phyloP scores from a whole-genome alignment of 345 rosid genomes.

The Eucalyptus lansdowneana region DNA sequence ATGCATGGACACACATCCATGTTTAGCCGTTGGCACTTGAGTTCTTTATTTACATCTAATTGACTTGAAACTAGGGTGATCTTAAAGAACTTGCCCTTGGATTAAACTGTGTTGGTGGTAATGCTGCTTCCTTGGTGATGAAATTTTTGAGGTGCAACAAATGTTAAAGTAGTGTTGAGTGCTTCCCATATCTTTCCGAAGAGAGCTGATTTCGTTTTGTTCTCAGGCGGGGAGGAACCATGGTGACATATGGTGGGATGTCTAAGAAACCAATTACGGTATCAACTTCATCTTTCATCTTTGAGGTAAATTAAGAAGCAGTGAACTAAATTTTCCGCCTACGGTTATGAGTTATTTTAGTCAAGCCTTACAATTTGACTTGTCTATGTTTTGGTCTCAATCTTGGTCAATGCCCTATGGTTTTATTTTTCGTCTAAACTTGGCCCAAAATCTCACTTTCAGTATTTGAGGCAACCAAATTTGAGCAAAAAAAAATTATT shows the following conservation, averaged over 20 bases:
- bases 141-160: conserved; percentile 56
- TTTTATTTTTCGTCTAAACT: neutral
- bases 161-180: neutral
- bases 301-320: conserved; percentile 27
- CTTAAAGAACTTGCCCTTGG: conserved; percentile 73
- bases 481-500: too few species aligned
- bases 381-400: neutral
- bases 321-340: neutral
- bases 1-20: neutral
- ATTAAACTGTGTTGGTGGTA: conserved; percentile 88
- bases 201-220: neutral
- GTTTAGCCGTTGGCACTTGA: neutral
- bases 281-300: conserved; percentile 74
- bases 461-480: neutral
- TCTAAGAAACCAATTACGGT: conserved; percentile 73
- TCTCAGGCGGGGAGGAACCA: conserved; percentile 66
- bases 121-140: conserved; percentile 69
- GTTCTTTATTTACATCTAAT: neutral
- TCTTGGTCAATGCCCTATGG: neutral
- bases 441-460: neutral
- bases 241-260: conserved; percentile 98
- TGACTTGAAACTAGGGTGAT: conserved; percentile 20
- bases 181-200: neutral
- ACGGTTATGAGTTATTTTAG: neutral
- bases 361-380: neutral